Evolutionary conservation across 2,329 filamentous ascomycete species (phyloP), one percentile per base, ranked within the genome.

Genomic region (Phyllosticta citribraziliensis): DNA sequence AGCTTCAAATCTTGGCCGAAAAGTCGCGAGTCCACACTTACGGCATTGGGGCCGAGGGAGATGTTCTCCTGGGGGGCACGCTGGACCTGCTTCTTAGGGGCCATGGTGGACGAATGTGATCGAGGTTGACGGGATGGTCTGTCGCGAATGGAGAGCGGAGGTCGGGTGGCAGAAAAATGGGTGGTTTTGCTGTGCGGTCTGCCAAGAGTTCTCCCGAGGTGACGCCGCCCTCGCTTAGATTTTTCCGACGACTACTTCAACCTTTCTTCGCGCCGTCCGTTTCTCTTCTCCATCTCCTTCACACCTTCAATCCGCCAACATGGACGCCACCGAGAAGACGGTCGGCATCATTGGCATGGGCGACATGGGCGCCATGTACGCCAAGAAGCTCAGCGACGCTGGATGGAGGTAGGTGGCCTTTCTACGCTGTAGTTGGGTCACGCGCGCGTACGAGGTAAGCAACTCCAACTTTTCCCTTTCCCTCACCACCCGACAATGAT

Each of bases 291-390:
- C 47, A 35, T 55, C 17, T 20, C 56, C 59, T 61, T 35, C 54
- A n/a, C 63, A 11, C 24, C 56, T 55, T 47, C 35, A 51, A 52
- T 22, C 30, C 35, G 24, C n/a, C 52, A 50, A n/a, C 52, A 62
- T 62, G 61, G 61, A 35, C 40, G 61, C 58, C 70, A 90, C 90
- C 73, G 85, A 61, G 35, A 61, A 61, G 59, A 27, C 59, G 65
- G 84, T 99, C 67, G 94, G 94, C 67, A 88, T 99, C 71, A 99
- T 99, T 73, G 94, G 94, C 64, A 97, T 99, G 92, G 94, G 94
- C 66, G 93, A 97, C 71, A 99, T 99, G 94, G 94, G 94, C 70
- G 96, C 88, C 82, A 95, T 99, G 91, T 99, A 99, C 76, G 90
- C 94, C 70, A 85, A 88, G 71, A 85, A 86, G 72, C 84, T 99